phyloP scores from a whole-genome alignment of 192 early-diverging fungal genomes.

The Piromyces sp. region DNA sequence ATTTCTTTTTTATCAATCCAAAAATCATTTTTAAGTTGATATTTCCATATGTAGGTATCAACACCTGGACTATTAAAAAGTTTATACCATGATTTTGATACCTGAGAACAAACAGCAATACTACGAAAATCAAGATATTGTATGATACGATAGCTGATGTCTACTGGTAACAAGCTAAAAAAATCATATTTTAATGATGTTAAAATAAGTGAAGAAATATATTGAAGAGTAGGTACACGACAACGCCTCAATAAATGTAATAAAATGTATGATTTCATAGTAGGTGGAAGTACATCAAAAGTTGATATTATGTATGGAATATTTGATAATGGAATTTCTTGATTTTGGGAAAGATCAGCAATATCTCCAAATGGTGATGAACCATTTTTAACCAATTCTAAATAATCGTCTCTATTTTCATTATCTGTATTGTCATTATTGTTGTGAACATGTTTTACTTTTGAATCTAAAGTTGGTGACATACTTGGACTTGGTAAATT shows the following conservation, averaged over 20 bases:
- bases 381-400: not conserved
- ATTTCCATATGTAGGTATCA: constrained; percentile 20
- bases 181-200: constrained; percentile 87
- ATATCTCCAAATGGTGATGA: not conserved
- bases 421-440: not conserved
- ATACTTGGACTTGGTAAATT: constrained; percentile 26
- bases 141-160: constrained; percentile 20
- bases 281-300: constrained; percentile 59
- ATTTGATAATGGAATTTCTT: constrained; percentile 6
- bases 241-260: constrained; percentile 74
- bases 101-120: not conserved
- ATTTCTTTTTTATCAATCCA: not conserved
- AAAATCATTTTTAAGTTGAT: not conserved
- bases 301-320: constrained; percentile 41
- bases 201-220: constrained; percentile 73
- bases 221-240: constrained; percentile 66
- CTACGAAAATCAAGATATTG: constrained; percentile 11
- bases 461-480: constrained; percentile 15
- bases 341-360: constrained; percentile 1
- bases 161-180: constrained; percentile 48
- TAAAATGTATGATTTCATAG: constrained; percentile 71
- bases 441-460: not conserved
- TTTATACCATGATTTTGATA: not conserved
- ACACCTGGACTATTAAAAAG: not conserved
- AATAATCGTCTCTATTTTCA: not conserved